Conservation (phyloP, 2,329 filamentous ascomycete genomes). For the Scolecobasidium constrictum region DNA sequence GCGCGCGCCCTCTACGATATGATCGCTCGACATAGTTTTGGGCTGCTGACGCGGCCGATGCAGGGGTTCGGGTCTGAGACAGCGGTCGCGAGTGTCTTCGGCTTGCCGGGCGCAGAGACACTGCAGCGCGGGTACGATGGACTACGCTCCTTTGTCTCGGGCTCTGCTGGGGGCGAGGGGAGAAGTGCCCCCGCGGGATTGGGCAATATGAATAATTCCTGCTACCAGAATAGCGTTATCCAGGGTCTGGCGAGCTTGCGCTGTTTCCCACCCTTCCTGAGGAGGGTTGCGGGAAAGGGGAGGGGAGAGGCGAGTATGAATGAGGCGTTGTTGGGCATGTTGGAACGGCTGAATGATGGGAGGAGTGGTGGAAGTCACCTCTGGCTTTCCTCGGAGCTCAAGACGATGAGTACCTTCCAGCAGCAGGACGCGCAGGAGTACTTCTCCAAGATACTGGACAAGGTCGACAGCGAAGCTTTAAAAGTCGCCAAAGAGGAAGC, state of each 20-base stretch:
- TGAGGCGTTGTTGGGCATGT: constrained; percentile 50
- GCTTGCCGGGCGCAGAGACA: neutral
- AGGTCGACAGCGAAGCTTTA: constrained; percentile 67
- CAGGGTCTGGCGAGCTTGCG: constrained; percentile 70
- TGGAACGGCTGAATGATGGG: constrained; percentile 58
- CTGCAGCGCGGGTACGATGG: neutral
- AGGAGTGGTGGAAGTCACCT: constrained; percentile 64
- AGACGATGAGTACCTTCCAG: constrained; percentile 89
- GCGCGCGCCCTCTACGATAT: neutral
- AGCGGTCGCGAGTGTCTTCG: constrained; percentile 5
- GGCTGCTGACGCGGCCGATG: neutral
- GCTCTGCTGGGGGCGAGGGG: neutral
- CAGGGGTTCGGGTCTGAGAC: no score
- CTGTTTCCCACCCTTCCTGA: constrained; percentile 56
- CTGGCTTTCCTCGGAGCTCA: constrained; percentile 72
- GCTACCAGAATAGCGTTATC: constrained; percentile 94
- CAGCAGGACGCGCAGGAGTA: constrained; percentile 98
- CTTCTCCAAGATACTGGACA: constrained; percentile 78
- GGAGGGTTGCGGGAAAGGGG: constrained; percentile 16
- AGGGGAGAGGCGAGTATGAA: constrained; percentile 26
- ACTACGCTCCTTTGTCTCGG: neutral
- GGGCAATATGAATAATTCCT: constrained; percentile 89
- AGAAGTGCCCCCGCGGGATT: constrained; percentile 46
- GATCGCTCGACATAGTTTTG: neutral
- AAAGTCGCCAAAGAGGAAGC: constrained; percentile 12